Evolutionary conservation across 1,284 basidiomycete species (phyloP).

Genomic region (Singerocomus rubriflavus): DNA sequence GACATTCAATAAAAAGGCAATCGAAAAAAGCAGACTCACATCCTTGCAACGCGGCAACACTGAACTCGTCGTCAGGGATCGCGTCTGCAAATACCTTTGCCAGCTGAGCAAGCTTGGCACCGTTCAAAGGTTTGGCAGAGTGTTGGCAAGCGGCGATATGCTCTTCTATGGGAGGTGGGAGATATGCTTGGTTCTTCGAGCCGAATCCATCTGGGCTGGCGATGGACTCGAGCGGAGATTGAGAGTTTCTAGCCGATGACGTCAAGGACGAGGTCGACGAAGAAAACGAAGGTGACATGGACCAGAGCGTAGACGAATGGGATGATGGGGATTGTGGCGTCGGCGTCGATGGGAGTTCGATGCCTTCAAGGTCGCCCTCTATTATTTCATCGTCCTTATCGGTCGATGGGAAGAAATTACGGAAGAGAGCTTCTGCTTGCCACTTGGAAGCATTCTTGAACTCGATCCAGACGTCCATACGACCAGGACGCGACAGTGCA

Average conservation of each 20-base stretch:
- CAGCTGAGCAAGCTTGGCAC: conserved; percentile 54
- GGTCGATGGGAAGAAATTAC: conserved; percentile 79
- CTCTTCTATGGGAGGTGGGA: conserved; percentile 62
- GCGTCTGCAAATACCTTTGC: conserved; percentile 72
- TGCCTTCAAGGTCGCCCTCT: conserved; percentile 49
- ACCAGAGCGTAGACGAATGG: conserved; percentile 35
- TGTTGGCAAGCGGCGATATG: conserved; percentile 55
- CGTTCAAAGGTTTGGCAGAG: conserved; percentile 61
- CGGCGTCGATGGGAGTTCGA: conserved; percentile 45
- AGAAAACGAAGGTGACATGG: conserved; percentile 36
- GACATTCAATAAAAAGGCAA: conserved; percentile 4
- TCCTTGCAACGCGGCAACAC: conserved; percentile 82
- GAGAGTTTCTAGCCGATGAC: conserved; percentile 26
- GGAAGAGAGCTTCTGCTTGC: conserved; percentile 80
- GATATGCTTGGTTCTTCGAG: conserved; percentile 56
- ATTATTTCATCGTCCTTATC: conserved; percentile 46
- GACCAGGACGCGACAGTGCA: conserved; percentile 79
- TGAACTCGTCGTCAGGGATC: conserved; percentile 78
- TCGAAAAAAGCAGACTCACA: conserved; percentile 51
- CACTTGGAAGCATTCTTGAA: conserved; percentile 80
- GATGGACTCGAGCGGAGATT: conserved; percentile 27
- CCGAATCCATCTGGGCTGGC: conserved; percentile 43
- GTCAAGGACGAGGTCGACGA: conserved; percentile 35
- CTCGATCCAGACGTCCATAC: conserved; percentile 88
- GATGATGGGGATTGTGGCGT: conserved; percentile 31